Conservation (phyloP, 73 alveolate species). For the Stentor coeruleus region DNA sequence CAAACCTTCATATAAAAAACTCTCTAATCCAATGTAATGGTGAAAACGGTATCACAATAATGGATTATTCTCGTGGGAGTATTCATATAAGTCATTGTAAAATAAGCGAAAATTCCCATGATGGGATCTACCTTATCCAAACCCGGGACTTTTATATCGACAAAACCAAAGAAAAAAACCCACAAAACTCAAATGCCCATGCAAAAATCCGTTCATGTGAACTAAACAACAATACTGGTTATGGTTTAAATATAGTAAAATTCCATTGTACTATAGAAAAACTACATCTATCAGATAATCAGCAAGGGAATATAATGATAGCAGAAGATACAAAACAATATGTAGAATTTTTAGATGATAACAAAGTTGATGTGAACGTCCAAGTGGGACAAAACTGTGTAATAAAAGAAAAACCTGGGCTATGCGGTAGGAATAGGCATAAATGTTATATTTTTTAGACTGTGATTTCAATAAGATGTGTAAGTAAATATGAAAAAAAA, state of each 20-base stretch:
- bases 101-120: slow-evolving; percentile 10
- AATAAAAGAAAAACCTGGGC: not conserved
- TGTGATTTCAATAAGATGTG: too few species aligned
- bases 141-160: too few species aligned
- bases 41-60: slow-evolving; percentile 30
- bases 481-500: too few species aligned
- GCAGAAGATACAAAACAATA: not conserved
- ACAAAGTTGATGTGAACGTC: not conserved
- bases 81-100: slow-evolving; percentile 6
- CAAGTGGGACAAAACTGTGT: too few species aligned
- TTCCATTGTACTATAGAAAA: not conserved
- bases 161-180: too few species aligned
- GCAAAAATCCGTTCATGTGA: slow-evolving; percentile 4
- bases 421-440: not conserved
- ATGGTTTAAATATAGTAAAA: slow-evolving; percentile 15
- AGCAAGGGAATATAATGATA: slow-evolving; percentile 1
- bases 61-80: slow-evolving; percentile 29
- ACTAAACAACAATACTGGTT: not conserved
- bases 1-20: slow-evolving; percentile 7
- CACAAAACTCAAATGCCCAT: not conserved
- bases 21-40: slow-evolving; percentile 21
- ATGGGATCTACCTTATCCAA: slow-evolving; percentile 22
- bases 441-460: too few species aligned
- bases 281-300: not conserved
- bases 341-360: not conserved